Evolutionary conservation across 2,329 filamentous ascomycete species (phyloP).

Genomic region (Dactylellina sp.): DNA sequence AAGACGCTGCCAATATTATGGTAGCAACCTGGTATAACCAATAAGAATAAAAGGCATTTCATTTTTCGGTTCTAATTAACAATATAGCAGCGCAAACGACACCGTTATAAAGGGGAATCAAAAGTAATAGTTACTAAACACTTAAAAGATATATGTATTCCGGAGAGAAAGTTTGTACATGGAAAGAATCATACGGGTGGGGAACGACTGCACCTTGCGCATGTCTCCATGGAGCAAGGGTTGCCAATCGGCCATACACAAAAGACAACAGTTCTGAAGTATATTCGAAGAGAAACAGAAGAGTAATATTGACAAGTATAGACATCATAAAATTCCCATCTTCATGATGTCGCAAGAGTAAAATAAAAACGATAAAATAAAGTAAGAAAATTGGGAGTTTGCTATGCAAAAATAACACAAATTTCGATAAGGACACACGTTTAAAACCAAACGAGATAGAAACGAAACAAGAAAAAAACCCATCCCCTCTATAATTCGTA

Average conservation of each 20-base stretch:
- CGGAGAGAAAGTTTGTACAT: constrained; percentile 43
- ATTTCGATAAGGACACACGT: constrained; percentile 11
- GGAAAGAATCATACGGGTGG: constrained; percentile 15
- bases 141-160: constrained; percentile 46
- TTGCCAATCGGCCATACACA: background rate
- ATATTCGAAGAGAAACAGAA: background rate
- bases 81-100: background rate
- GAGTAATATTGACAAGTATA: constrained; percentile 38
- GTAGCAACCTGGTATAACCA: no score
- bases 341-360: background rate
- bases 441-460: constrained; percentile 21
- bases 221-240: background rate
- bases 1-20: no score
- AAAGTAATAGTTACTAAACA: constrained; percentile 41
- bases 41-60: constrained; percentile 3
- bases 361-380: constrained; percentile 4
- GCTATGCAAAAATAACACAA: constrained; percentile 14
- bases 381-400: constrained; percentile 4
- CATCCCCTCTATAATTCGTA: constrained; percentile 54
- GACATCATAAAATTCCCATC: constrained; percentile 1
- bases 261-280: background rate
- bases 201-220: background rate
- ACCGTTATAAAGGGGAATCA: constrained; percentile 22
- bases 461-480: constrained; percentile 27
- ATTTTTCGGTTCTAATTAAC: constrained; percentile 15